Evolutionary conservation across 2,329 filamentous ascomycete species (phyloP), one percentile per base, ranked within the genome.

Genomic region (Fusarium metavorans): DNA sequence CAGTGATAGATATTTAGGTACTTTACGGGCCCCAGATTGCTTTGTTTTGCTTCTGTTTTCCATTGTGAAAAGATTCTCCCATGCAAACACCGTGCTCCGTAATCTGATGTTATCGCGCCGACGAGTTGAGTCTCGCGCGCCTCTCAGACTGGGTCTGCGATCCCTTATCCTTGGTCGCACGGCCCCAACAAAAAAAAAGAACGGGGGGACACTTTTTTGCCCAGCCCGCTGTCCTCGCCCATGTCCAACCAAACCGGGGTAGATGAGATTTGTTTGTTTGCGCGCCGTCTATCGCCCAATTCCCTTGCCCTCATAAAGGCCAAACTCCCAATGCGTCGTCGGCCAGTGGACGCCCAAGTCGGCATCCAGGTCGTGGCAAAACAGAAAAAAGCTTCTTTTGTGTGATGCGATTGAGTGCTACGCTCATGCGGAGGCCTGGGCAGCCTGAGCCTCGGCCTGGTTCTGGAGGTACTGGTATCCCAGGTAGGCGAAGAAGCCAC

Each of bases 381-480:
- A 57, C 68, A 54, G 60, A 71, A 67, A 64, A 64, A 64, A 68
- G 64, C 59, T 35, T 37, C 37, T 68, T 56, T 70, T 71, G 62
- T 75, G 65, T 27, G 60, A 68, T 74, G 48, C 63, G 39, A 57
- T 67, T 68, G 48, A 54, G 18, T 32, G 48, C 64, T 45, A 59
- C 67, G 48, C 74, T 86, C 81, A 79, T 67, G 76, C 77, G 60
- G 71, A 70, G 59, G 66, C 68, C 58, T 67, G 52, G 32, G 70
- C 70, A 39, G 35, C 61, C 60, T 76, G 64, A 78, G 73, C 74
- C 70, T 78, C 67, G 78, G 88, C 84, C 82, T 88, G 85, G 67
- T 78, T 76, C 87, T 96, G 92, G 79, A 97, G 84, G 88, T 97
- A 97, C 85, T 95, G 92, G 89, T 96, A 98, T 79, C 89, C 94